phyloP scores from a whole-genome alignment of 2,329 filamentous ascomycete genomes.

The Nannizzia gypsea region DNA sequence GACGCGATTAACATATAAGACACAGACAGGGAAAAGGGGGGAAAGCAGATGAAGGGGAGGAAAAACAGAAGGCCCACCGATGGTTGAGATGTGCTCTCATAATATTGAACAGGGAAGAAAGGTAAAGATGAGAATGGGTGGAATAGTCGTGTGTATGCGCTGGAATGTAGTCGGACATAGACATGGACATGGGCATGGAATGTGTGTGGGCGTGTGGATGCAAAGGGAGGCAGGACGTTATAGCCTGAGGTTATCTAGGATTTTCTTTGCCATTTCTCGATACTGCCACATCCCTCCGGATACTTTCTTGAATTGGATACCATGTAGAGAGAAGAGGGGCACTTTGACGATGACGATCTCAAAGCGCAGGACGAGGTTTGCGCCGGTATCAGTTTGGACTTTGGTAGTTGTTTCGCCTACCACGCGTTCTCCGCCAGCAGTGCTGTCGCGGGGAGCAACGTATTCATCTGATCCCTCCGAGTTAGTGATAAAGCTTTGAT shows the following conservation, averaged over 20 bases:
- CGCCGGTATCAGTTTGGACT: conserved; percentile 78
- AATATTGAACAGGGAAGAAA: background rate
- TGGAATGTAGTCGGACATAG: no score
- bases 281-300: conserved; percentile 96
- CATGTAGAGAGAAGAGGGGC: conserved; percentile 79
- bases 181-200: background rate
- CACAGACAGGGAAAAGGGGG: background rate
- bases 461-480: conserved; percentile 79
- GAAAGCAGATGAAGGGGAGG: background rate
- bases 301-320: conserved; percentile 96
- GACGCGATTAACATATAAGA: background rate
- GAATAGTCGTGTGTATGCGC: no score
- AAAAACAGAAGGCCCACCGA: background rate
- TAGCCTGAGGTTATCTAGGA: conserved; percentile 72
- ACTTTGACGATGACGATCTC: conserved; percentile 98
- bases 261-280: conserved; percentile 95
- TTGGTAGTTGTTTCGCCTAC: conserved; percentile 85
- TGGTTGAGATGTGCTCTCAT: background rate
- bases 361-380: conserved; percentile 73
- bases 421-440: conserved; percentile 45
- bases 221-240: conserved; percentile 28
- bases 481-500: conserved; percentile 66
- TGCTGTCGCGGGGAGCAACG: conserved; percentile 36
- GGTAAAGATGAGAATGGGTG: background rate
- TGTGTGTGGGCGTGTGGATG: background rate